Evolutionary conservation across 352 stramenopile genomes (phyloP), one percentile per base, ranked within the genome.

Genomic region (Phytophthora foliorum): DNA sequence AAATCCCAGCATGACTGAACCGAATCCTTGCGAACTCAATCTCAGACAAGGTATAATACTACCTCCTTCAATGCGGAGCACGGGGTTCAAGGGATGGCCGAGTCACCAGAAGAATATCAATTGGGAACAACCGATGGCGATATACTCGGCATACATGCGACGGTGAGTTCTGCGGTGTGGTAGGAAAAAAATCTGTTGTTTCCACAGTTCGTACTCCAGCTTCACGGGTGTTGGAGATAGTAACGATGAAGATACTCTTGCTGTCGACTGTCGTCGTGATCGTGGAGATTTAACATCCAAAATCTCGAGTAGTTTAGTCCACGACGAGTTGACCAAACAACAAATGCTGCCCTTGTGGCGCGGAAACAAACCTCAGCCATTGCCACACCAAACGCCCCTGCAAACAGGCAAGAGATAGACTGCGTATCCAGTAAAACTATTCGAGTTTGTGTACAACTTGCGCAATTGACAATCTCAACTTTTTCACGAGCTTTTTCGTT

Each of bases 121-220:
- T 44, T 78, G 61, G 0, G 79, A 84, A 25, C 75, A 86, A 1
- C 63, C 75, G 32, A 86, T 83, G 0, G 75, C 75, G 32, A 86
- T 74, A 44, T 86, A 84, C 62, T 86, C 78, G n/a, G 78, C 72
- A 22, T 78, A 81, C 75, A 86, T 86, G 38, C 75, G 24, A 73
- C 73, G 7, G 75, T 77, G 7, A 63, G 24, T 57, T 86, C 78
- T 31, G 75, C 69, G 14, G 76, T 76, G 21, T 84, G 74, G n/a
- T 81, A 67, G 0, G 46, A 31, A 4, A 86, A n/a, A 49, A 6
- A 74, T 38, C 19, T 72, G 72, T n/a, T 27, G 36, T 31, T 42
- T 64, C 73, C 77, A 82, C 3, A 57, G 19, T n/a, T 77, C 50
- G 22, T 74, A 80, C 17, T 68, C 39, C 7, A 68, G 21, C n/a